Evolutionary conservation across 495 filamentous ascomycete species (phyloP), one percentile per base, ranked within the genome.

Genomic region (Neurospora pannonica): DNA sequence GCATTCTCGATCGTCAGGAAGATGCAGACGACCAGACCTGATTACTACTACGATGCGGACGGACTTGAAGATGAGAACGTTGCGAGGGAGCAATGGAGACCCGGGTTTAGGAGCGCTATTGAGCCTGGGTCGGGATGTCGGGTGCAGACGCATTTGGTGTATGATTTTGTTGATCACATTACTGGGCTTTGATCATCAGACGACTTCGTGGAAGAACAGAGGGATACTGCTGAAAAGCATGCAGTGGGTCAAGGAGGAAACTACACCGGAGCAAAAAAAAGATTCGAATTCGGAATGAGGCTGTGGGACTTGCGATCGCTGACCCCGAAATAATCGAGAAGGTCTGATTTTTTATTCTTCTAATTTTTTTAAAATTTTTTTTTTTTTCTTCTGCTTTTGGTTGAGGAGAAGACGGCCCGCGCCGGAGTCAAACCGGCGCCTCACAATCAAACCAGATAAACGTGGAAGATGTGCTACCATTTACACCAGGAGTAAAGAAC

Each of bases 131-230:
- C 71, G 2, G 79, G 79, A 11, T 81, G 79, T 42, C 71, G 76
- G 5, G 78, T 81, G 10, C 74, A 81, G 43, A 81, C 79, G 5
- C 79, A 79, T 38, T 36, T 79, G 17, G 38, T 81, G 71, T 81
- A 78, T 74, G 75, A 75, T 1, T 77, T 79, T 38, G 76, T 79
- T 7, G 78, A 81, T 31, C 77, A 70, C 2, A 67, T 67, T 8
- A 67, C 54, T 17, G 54, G 54, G 54, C 54, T 28, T 37, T 37
- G 42, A 43, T 5, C 19, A 17, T 7, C 7, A 5, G 13, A 43
- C 42, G 17, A 17, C 17, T n/a, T 43, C 19, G 3, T 19, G 5
- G 42, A 43, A 7, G 0, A n/a, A n/a, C 5, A 37, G 36, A 37
- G 36, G 1, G 6, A 37, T 37, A 37, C 6, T 8, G 1, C 36